These are phyloP conservation scores for Sarocladium oryzae DNA, from an alignment of 2,329 filamentous ascomycete genomes.

Conservation along the genomic window DNA sequence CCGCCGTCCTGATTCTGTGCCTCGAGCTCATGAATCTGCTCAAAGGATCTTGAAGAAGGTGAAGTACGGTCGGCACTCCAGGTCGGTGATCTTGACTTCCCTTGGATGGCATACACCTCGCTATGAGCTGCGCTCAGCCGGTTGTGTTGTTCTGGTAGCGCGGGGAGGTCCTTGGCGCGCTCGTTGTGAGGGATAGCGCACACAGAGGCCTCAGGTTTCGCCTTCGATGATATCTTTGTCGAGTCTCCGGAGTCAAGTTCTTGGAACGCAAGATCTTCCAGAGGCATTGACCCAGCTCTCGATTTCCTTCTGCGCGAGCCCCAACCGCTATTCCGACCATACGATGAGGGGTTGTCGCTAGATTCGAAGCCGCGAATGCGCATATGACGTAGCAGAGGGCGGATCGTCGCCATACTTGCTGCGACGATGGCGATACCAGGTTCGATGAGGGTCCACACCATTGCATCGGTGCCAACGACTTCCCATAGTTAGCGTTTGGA, in stretches of 20 bases:
- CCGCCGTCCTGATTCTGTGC: conserved; percentile 24
- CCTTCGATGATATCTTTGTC: conserved; percentile 7
- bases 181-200: conserved; percentile 15
- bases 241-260: conserved; percentile 16
- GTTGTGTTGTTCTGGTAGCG: conserved; percentile 9
- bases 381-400: conserved; percentile 44
- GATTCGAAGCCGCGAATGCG: conserved; percentile 40
- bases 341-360: conserved; percentile 22
- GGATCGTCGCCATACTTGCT: conserved; percentile 47
- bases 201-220: conserved; percentile 3
- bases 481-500: conserved; percentile 13
- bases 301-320: background rate
- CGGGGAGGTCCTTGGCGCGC: conserved; percentile 15
- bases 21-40: conserved; percentile 25
- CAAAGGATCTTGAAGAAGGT: conserved; percentile 16
- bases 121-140: conserved; percentile 21
- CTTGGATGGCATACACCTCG: conserved; percentile 31
- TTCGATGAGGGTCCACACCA: conserved; percentile 52
- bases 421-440: conserved; percentile 49
- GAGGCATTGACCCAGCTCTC: conserved; percentile 5
- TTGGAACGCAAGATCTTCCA: conserved; percentile 29
- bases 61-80: conserved; percentile 17
- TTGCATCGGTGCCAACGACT: conserved; percentile 44
- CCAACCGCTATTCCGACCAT: conserved; percentile 1
- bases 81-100: conserved; percentile 18